Evolutionary conservation across 2,329 filamentous ascomycete genomes (phyloP), one percentile per base, ranked within the genome.

Genomic region (Teratosphaeria destructans): DNA sequence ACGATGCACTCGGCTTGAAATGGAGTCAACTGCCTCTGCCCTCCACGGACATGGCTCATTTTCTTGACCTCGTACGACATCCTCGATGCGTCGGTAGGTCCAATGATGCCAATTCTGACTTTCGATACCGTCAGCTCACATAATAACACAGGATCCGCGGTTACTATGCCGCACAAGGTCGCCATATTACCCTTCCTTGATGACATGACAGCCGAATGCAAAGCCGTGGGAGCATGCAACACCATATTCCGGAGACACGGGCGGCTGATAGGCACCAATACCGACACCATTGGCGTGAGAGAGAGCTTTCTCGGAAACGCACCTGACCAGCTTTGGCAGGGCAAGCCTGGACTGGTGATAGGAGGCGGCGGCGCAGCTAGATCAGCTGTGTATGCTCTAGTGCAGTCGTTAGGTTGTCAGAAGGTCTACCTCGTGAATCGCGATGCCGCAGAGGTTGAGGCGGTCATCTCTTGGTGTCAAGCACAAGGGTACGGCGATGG

Each of bases 151-250:
- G 86, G 86, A 58, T 83, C 86, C 26, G 84, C 86, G 3, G 85
- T 93, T 43, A 93, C 89, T 23, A 94, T 93, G 89, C 89, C 89
- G 0, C 85, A 90, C 78, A 93, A 94, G 73, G 83, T 93, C 29
- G 79, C 84, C 66, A 90, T 93, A 70, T 82, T 92, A 61, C 79
- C 83, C 0, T 79, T 89, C 65, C 80, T 93, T 8, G 88, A 93
- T 68, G 82, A 85, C 58, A 77, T 92, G 43, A 90, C 88, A 6
- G 81, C 84, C 26, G 87, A 91, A 73, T 88, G 84, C 65, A 80
- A 81, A 56, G 84, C 86, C 39, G 86, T 91, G 26, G 88, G 89
- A 55, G 89, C 89, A 56, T 86, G 87, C 73, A 93, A 94, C 77
- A 94, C 89, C 0, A 81, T 93, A 57, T 92, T 87, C 76, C 72